These are phyloP conservation scores for Lachancea nothofagi DNA, from an alignment of 805 yeast species.

Conservation along the genomic window DNA sequence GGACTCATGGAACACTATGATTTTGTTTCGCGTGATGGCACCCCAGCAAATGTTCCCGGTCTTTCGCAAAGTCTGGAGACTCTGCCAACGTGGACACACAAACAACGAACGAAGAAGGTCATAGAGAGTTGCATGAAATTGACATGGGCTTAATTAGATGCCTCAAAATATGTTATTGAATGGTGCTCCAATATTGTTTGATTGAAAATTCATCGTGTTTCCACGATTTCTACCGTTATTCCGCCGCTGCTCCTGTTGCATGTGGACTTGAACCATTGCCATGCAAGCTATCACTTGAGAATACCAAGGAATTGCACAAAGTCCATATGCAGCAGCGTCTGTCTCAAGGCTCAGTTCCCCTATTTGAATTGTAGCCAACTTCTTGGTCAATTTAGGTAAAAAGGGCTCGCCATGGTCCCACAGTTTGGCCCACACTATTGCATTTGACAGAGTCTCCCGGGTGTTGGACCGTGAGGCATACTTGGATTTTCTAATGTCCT, in stretches of 20 bases:
- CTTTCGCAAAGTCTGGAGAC: too few relatives aligned
- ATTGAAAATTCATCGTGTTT: neutral
- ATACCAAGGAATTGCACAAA: conserved; percentile 8
- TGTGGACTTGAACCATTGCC: conserved; percentile 4
- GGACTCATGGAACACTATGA: too few relatives aligned
- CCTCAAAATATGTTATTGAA: too few relatives aligned
- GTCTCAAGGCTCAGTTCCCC: conserved; percentile 9
- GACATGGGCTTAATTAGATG: too few relatives aligned
- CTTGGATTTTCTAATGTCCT: conserved; percentile 3
- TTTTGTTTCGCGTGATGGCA: too few relatives aligned
- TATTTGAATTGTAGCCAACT: conserved; percentile 1
- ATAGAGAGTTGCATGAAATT: too few relatives aligned
- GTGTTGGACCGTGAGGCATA: neutral
- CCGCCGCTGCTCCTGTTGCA: neutral
- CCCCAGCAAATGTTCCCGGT: too few relatives aligned
- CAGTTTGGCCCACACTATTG: conserved; percentile 7
- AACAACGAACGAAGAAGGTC: too few relatives aligned
- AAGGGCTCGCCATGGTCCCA: neutral
- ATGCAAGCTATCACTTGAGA: conserved; percentile 10
- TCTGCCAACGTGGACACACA: too few relatives aligned
- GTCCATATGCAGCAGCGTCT: conserved; percentile 7
- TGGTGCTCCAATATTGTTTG: too few relatives aligned
- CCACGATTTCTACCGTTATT: neutral
- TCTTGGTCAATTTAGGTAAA: conserved; percentile 3
- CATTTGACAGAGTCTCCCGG: neutral